Evolutionary conservation across 768 basidiomycete species (phyloP), one percentile per base, ranked within the genome.

Genomic region (Agrocybe pediades): DNA sequence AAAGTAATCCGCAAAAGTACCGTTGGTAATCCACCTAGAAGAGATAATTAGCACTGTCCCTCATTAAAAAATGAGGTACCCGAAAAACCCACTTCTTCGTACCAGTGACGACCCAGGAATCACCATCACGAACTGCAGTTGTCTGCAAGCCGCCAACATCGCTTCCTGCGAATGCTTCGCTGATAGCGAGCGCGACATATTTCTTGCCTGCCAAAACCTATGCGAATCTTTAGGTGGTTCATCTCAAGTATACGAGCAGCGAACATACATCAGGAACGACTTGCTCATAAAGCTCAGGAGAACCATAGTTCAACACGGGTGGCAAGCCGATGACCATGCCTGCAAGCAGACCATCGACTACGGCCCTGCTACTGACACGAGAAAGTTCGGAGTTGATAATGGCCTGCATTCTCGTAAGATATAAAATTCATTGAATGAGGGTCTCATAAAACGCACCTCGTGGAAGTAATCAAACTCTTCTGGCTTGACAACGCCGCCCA

Each of bases 391-490:
- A 82, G 58, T 90, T 85, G 51, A 92, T 78, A 55, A 92, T 90
- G 41, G 86, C 77, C 89, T 91, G 56, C 46, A 33, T 43, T 16
- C 19, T 9, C 44, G 50, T 16, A 55, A 27, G 21, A 25, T 42
- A 26, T 15, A 11, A 6, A 17, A 23, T 46, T 41, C 3, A 8
- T 9, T 33, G 19, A n/a, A 26, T 39, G n/a, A 23, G 39, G 13
- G 27, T 48, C 15, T n/a, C 16, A 8, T 3, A 20, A 23, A 16
- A 21, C 62, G 9, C 51, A 87, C 88, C 76, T 92, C 95, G 64
- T 97, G 88, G 79, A 98, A 98, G 65, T 95, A 95, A 68, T 97
- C 92, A 62, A 90, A 98, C 60, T 95, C 87, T 64, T 92, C 90
- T 3, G 89, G 85, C 46, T 82, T 83, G 41, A 92, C 79, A 17